phyloP scores from a whole-genome alignment of 2,329 filamentous ascomycete species.

The Grosmannia clavigera region DNA sequence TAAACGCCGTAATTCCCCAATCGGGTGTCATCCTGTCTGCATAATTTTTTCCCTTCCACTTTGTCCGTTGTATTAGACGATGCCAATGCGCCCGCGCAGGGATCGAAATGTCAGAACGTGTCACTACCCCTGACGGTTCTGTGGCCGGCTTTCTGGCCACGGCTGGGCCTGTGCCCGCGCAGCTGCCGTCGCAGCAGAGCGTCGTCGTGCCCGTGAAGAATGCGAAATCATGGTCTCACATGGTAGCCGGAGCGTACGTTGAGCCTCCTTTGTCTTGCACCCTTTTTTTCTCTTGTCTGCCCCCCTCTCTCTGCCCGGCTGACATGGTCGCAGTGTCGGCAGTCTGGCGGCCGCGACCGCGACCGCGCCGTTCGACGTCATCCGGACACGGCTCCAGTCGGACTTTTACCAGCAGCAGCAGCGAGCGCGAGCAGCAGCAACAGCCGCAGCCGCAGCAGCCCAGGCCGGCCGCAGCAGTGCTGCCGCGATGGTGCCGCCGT shows the following conservation, averaged over 20 bases:
- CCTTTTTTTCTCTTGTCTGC: not conserved
- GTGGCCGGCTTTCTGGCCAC: conserved; percentile 5
- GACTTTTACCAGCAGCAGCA: conserved; percentile 88
- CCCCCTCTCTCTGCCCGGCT: not conserved
- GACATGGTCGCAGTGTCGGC: conserved; percentile 46
- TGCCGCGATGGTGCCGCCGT: conserved; percentile 25
- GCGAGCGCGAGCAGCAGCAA: conserved; percentile 49
- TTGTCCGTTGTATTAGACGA: not conserved
- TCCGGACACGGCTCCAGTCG: conserved; percentile 87
- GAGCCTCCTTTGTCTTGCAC: not conserved
- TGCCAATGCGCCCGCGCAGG: conserved; percentile 2
- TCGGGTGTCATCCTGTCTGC: not conserved
- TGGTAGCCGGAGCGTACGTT: conserved; percentile 77
- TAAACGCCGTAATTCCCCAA: not conserved
- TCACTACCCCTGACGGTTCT: conserved; percentile 1
- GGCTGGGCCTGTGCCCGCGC: not conserved
- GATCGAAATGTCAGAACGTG: conserved; percentile 9
- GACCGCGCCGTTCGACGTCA: conserved; percentile 86
- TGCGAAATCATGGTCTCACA: conserved; percentile 80
- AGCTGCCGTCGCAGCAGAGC: not conserved
- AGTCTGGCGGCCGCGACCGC: conserved; percentile 86
- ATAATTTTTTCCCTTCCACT: not conserved
- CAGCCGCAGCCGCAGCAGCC: conserved; percentile 13
- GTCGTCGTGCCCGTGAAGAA: conserved; percentile 15
- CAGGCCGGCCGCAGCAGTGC: conserved; percentile 28